Percentiles rank a stretch among this genome's conserved stretches.
Conservation (phyloP, 2,329 filamentous ascomycete genomes). For the Hypomyces rosellus region DNA sequence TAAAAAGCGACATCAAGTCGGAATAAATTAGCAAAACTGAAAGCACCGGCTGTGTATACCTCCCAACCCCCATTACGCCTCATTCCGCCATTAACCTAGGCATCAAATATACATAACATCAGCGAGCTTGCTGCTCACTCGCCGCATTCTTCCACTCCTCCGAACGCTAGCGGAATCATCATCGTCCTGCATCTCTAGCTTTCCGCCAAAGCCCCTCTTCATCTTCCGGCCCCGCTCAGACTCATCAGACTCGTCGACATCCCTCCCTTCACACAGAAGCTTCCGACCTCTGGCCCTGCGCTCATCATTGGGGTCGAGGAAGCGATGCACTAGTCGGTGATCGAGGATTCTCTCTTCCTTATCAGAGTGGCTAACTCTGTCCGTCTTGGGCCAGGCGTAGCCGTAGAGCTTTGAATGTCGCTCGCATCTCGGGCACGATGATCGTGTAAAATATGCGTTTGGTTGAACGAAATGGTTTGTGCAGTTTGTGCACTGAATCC, state of each 20-base stretch:
- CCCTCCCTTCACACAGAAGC: slow-evolving; percentile 14
- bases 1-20: too few species aligned
- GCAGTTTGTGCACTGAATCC: slow-evolving; percentile 87
- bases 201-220: slow-evolving; percentile 11
- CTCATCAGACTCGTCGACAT: slow-evolving; percentile 21
- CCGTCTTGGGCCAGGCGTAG: slow-evolving; percentile 92
- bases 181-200: slow-evolving; percentile 1
- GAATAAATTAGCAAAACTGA: too few species aligned
- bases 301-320: slow-evolving; percentile 67
- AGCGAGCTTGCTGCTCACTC: slow-evolving; percentile 26
- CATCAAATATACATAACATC: too few species aligned
- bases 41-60: too few species aligned
- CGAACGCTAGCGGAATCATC: slow-evolving; percentile 16
- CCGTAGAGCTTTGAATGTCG: slow-evolving; percentile 94
- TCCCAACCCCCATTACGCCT: too few species aligned
- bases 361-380: slow-evolving; percentile 68
- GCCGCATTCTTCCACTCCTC: slow-evolving; percentile 30
- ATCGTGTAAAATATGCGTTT: slow-evolving; percentile 79
- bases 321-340: slow-evolving; percentile 81
- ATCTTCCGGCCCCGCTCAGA: slow-evolving; percentile 20
- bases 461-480: slow-evolving; percentile 76
- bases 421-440: slow-evolving; percentile 87
- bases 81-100: too few species aligned
- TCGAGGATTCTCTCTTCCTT: slow-evolving; percentile 68
- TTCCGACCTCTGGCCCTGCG: slow-evolving; percentile 42